Base-by-base conservation (phyloP, 2,329 filamentous ascomycete species). In the Cladosporium velox region DNA sequence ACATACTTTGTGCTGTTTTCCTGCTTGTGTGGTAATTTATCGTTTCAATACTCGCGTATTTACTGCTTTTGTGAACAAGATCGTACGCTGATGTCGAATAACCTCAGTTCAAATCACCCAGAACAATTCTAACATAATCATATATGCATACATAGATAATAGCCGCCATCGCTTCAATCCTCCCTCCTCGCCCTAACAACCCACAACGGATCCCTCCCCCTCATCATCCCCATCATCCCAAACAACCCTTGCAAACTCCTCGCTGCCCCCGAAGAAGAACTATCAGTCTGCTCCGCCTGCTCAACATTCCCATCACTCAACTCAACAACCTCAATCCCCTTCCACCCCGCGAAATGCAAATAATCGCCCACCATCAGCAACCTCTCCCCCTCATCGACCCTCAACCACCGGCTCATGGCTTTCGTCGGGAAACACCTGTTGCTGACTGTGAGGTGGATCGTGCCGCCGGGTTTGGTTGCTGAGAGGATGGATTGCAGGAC, bases 361-460 rank as follows among this genome's bases (percentile, higher is more conserved):
- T 83, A 86, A 66, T 85, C 82, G 10, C 82, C 83, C 15, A 86
- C 81, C 78, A 85, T 83, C 65, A 76, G 69, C 68, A 85, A 70
- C 59, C 82, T 77, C 69, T 83, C 79, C 58, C 77, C 77, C 67
- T 84, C 82, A 60, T 73, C 69, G 32, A 83, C 72, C 63, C 75
- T 72, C 70, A 84, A 72, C 84, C 84, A 86, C 21, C 79, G 74
- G 28, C 74, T 76, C 6, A 85, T 79, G 1, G 80, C 83, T 69
- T 86, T 86, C 1, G 81, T 84, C 0, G 83, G 82, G 68, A 86
- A 86, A 70, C 82, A 85, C 3, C 84, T 79, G 71, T 85, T 84
- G 32, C 79, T 82, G 49, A 86, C 79, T 0, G 79, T 78, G 57
- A 86, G 71, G 74, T 86, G 83, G n/a, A 85, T 78, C 1, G 63